phyloP scores from a whole-genome alignment of 2,329 filamentous ascomycete genomes.

The Penicillium occitanis region DNA sequence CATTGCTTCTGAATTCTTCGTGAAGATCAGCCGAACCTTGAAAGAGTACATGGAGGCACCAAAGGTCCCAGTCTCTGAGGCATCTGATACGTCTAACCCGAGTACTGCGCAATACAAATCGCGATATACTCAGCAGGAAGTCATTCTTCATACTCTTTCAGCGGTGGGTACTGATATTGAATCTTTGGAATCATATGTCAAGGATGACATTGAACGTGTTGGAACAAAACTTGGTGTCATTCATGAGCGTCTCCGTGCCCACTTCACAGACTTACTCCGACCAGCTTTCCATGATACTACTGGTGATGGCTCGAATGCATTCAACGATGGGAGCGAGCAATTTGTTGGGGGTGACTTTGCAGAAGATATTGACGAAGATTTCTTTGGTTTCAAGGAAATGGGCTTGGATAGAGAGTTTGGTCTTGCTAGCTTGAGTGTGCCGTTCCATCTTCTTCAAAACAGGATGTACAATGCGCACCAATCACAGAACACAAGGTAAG shows the following conservation, averaged over 20 bases:
- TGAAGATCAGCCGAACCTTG: conserved; percentile 75
- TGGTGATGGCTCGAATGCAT: conserved; percentile 81
- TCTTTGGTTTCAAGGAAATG: conserved; percentile 96
- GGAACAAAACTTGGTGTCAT: conserved; percentile 75
- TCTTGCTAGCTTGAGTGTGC: conserved; percentile 81
- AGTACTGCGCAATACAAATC: conserved; percentile 55
- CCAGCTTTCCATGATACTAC: conserved; percentile 80
- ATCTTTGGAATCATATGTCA: conserved; percentile 78
- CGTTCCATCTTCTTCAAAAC: conserved; percentile 88
- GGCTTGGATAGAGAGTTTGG: conserved; percentile 91
- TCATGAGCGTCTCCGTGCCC: conserved; percentile 91
- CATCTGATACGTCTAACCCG: conserved; percentile 46
- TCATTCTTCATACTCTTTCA: conserved; percentile 79
- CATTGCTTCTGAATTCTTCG: conserved; percentile 84
- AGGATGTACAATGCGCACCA: conserved; percentile 84
- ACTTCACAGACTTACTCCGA: conserved; percentile 88
- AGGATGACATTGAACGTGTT: conserved; percentile 88
- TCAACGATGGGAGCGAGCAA: conserved; percentile 95
- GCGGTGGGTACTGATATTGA: conserved; percentile 83
- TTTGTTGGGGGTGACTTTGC: conserved; percentile 97
- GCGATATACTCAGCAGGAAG: conserved; percentile 78
- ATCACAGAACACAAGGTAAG: conserved; percentile 65
- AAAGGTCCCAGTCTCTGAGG: conserved; percentile 60
- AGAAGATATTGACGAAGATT: conserved; percentile 96
- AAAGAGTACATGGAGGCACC: conserved; percentile 81